Evolutionary conservation across 495 filamentous ascomycete genomes (phyloP), one percentile per base, ranked within the genome.

Genomic region (Sordaria brevicollis): DNA sequence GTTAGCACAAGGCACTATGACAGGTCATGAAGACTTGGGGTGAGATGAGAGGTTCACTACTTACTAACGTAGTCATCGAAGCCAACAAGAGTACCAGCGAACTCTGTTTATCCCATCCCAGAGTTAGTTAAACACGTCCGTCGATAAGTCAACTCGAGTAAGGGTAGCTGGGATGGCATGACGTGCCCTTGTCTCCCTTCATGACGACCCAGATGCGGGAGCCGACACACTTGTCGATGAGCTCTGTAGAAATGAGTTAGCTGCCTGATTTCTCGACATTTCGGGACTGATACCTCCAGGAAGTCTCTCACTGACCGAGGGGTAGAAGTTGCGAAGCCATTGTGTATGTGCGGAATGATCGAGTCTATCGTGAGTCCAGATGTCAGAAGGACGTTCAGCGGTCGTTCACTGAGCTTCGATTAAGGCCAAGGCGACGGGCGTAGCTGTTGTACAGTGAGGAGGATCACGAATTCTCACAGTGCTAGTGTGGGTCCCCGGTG

Each of bases 31-130:
- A 13, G 19, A 34, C n/a, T 33, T 29, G 2, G 34, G 15, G 13
- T 19, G 66, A 15, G 68, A 7, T 11, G 35, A 33, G 2, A 17
- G 25, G 41, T 39, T 17, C 5, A 3, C 21, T 43, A 96, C 94
- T 82, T 89, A 97, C 93, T 99, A 85, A 99, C 95, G 83, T 97
- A 99, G 86, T 99, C 95, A 79, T 99, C 95, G 75, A 97, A 99
- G 3, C 95, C 95, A 37, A 97, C 86, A 29, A 99, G 83, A 6
- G 92, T 97, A 43, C 95, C 95, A 68, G 91, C 89, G 82, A 98
- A 98, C 78, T 99, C 95, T 98, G 73, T 57, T 7, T 36, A 9
- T 36, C 8, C 17, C 3, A 37, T 29, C 6, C 17, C 37, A 57
- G 9, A 37, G 65, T 76, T 71, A 76, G 77, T 25, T 9, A n/a